Conservation (phyloP, 176 grass and related monocot species). For the Alloteropsis semialata region DNA sequence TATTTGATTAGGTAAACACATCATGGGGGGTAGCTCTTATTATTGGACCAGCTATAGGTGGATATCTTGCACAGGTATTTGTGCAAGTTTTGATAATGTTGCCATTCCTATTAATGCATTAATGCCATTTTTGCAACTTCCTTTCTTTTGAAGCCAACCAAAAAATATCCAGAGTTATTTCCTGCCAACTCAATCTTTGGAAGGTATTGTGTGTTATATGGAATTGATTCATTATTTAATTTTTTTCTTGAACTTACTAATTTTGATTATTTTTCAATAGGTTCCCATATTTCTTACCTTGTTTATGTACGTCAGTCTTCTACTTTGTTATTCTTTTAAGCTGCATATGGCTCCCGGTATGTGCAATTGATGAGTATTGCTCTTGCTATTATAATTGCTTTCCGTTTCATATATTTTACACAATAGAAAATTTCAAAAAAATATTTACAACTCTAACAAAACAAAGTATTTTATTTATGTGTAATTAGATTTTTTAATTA, state of each 20-base stretch:
- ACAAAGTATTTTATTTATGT: too few species aligned
- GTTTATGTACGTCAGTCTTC: constrained; percentile 50
- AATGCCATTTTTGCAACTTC: background rate
- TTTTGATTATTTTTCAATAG: constrained; percentile 27
- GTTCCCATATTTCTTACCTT: constrained; percentile 83
- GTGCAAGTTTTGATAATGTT: background rate
- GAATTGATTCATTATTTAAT: background rate
- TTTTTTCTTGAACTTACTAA: background rate
- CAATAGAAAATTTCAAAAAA: too few species aligned
- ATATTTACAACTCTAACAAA: too few species aligned
- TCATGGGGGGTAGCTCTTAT: constrained; percentile 69
- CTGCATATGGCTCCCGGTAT: constrained; percentile 73
- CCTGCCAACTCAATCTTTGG: constrained; percentile 48
- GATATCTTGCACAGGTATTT: constrained; percentile 66
- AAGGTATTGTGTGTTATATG: constrained; percentile 33
- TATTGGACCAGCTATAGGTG: constrained; percentile 69
- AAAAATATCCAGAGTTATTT: constrained; percentile 58
- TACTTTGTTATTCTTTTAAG: constrained; percentile 51
- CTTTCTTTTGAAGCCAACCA: background rate
- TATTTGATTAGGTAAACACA: constrained; percentile 26
- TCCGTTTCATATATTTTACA: too few species aligned
- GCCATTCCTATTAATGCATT: background rate
- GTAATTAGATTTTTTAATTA: too few species aligned
- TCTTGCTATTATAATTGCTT: too few species aligned
- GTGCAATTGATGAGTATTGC: background rate